These are phyloP conservation scores for Casuarina equisetifolia DNA, from an alignment of 306 rosid species.

Conservation along the genomic window DNA sequence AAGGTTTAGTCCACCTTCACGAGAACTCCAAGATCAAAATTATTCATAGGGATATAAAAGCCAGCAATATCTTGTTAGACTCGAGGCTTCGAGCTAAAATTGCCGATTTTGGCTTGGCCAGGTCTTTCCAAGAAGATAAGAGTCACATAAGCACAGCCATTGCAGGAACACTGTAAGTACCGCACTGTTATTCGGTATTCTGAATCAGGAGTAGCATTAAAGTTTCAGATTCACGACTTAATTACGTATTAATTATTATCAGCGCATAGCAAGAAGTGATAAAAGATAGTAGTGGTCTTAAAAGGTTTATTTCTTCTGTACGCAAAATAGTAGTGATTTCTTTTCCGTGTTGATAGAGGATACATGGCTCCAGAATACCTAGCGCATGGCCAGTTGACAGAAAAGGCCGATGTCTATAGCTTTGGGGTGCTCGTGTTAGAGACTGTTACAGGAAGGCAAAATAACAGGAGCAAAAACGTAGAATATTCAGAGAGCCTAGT, in stretches of 20 bases:
- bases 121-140: conserved; percentile 81
- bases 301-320: not conserved
- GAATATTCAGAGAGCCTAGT: conserved; percentile 75
- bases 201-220: not conserved
- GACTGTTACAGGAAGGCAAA: conserved; percentile 65
- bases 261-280: not conserved
- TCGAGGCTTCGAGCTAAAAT: conserved; percentile 74
- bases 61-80: conserved; percentile 86
- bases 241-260: not conserved
- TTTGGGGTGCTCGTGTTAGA: conserved; percentile 82
- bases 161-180: conserved; percentile 85
- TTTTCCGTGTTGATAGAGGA: conserved; percentile 49
- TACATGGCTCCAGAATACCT: conserved; percentile 97
- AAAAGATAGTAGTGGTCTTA: not conserved
- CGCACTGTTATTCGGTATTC: not conserved
- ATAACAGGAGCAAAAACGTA: conserved; percentile 65
- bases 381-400: conserved; percentile 92
- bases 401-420: conserved; percentile 83
- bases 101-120: conserved; percentile 96
- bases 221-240: not conserved
- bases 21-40: conserved; percentile 67
- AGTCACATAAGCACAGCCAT: conserved; percentile 94
- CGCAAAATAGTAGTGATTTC: not conserved
- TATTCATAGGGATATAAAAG: conserved; percentile 91
- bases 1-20: conserved; percentile 83